Conservation (phyloP, 805 yeast species). For the Wickerhamomyces silvicola region DNA sequence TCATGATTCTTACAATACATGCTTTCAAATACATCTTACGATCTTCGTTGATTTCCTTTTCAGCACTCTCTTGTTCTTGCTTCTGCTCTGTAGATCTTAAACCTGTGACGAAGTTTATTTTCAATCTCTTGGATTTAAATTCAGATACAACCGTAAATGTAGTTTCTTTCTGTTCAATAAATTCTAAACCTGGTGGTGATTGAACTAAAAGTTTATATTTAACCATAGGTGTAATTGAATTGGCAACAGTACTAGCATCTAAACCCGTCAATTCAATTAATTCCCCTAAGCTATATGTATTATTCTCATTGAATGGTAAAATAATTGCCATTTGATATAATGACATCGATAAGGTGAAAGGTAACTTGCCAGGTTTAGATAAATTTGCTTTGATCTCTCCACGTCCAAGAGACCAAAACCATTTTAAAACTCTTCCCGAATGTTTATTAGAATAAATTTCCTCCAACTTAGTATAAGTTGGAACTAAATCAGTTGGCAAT, state of each 20-base stretch:
- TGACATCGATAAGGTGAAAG: conserved; percentile 75
- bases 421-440: conserved; percentile 80
- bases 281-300: conserved; percentile 51
- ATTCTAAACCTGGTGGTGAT: conserved; percentile 54
- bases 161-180: conserved; percentile 45
- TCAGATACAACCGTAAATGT: conserved; percentile 67
- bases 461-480: conserved; percentile 61
- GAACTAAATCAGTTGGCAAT: conserved; percentile 62
- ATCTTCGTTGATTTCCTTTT: conserved; percentile 78
- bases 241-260: conserved; percentile 56
- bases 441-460: conserved; percentile 69
- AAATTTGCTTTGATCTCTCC: conserved; percentile 87
- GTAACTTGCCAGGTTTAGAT: conserved; percentile 73
- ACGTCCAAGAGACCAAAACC: conserved; percentile 95
- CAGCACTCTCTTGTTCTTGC: conserved; percentile 68
- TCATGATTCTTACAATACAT: conserved; percentile 94
- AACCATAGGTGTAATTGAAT: conserved; percentile 73
- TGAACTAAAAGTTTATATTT: conserved; percentile 71
- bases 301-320: conserved; percentile 71
- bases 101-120: conserved; percentile 69
- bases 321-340: conserved; percentile 83
- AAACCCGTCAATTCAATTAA: conserved; percentile 65
- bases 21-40: conserved; percentile 84
- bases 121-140: conserved; percentile 77
- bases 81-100: conserved; percentile 48